Evolutionary conservation across 345 rosid species (phyloP), one percentile per base, ranked within the genome.

Genomic region (Citrus trifoliata): DNA sequence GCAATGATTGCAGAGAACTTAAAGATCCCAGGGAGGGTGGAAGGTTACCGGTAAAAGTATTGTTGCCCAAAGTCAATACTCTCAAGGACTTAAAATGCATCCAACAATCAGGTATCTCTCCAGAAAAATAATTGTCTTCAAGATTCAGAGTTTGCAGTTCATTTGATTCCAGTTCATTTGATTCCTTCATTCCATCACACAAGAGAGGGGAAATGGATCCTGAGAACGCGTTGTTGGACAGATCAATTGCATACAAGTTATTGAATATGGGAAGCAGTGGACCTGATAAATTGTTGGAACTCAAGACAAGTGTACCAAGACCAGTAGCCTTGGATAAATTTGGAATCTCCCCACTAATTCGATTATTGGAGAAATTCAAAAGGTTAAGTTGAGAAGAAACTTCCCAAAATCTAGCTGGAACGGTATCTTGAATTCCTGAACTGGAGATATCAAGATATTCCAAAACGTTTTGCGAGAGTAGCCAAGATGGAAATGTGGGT

Each of bases 401-500:
- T 19, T 82, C 37, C 86, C 85, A 80, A 62, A 83, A 83, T 85
- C 82, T 76, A 3, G 3, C 1, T 2, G 82, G 83, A 8, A 85
- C 38, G 14, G 62, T 2, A 66, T 73, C 82, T 38, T 74, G 71
- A 78, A 86, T 82, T 7, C 46, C 79, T 13, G 83, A 33, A 8
- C 63, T 25, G 2, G 87, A 84, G 28, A 86, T 63, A 71, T 86
- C 86, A 14, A 86, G 53, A 8, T 10, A 1, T 1, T 0, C 4
- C n/a, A 67, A 65, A 1, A 51, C 10, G 0, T 21, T 76, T n/a
- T 82, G 87, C n/a, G 65, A 27, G 42, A 3, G 80, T 55, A 88
- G 60, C 88, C 86, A 88, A 0, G 7, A 12, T 0, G 87, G 88
- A 46, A 88, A 88, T 10, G 3, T 13, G 22, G 84, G 82, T 10